Evolutionary conservation across 129 eudicot genomes (phyloP).

Genomic region (Saussurea involucrata): DNA sequence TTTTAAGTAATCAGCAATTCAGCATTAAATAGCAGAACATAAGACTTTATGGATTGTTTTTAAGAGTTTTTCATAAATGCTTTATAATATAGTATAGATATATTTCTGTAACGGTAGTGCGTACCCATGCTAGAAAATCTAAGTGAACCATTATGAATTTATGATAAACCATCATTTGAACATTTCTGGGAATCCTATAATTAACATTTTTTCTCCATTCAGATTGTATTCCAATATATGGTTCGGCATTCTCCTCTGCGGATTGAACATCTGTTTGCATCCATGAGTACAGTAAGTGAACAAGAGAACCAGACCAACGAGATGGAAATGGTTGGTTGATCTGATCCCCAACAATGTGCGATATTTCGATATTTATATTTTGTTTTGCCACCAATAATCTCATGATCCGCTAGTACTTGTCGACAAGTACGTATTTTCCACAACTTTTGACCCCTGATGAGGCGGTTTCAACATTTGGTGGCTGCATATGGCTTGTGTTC

Average conservation of each 20-base stretch:
- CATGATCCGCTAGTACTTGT: not conserved
- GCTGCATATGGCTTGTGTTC: not conserved
- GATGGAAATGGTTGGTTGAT: conserved; percentile 63
- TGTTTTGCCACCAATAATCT: not conserved
- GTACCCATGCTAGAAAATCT: not conserved
- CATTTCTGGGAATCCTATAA: not conserved
- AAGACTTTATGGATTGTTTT: no score
- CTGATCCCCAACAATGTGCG: not conserved
- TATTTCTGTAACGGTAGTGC: not conserved
- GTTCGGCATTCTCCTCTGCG: conserved; percentile 82
- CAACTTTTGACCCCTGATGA: not conserved
- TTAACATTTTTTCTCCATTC: not conserved
- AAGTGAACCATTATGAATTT: not conserved
- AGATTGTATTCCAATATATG: conserved; percentile 85
- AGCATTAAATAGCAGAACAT: no score
- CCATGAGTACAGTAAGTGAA: conserved; percentile 42
- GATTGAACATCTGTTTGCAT: conserved; percentile 66
- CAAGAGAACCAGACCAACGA: conserved; percentile 37
- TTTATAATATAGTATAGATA: no score
- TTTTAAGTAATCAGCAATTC: no score
- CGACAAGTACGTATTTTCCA: not conserved
- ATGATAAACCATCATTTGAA: not conserved
- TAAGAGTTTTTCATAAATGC: no score
- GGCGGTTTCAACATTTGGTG: not conserved
- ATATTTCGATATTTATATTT: not conserved